Evolutionary conservation across 129 eudicot species (phyloP), one percentile per base, ranked within the genome.

Genomic region (Scalesia atractyloides): DNA sequence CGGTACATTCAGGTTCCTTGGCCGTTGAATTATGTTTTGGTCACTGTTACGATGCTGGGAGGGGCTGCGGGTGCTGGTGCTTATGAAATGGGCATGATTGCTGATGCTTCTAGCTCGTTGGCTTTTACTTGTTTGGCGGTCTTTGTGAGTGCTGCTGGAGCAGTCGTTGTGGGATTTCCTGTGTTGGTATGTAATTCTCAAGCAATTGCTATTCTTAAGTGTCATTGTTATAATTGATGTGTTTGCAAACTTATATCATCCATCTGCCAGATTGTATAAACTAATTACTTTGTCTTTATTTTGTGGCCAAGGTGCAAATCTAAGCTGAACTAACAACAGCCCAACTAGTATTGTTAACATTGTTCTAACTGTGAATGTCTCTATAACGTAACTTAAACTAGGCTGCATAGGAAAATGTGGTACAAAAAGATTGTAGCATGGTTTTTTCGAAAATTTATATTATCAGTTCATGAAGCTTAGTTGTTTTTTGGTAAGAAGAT

Each of bases 1-100:
- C 86, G 97, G 26, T 94, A 94, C 73, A 85, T 94, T 85, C 99
- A 90, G 69, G 88, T 94, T 62, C 99, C 99, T 22, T 85, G 96
- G 20, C 99, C 99, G 3, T 67, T 88, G 64, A 94, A 87, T 79
- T 90, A 86, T 74, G 79, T 94, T 65, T 86, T 94, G 18, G 99
- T 94, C 48, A 87, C 97, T 5, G 52, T 77, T 15, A 83, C 99
- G 3, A 94, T 94, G 99, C 96, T 94, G 33, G 99, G 99, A 46
- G 97, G 99, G 17, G 93, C 97, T 37, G 96, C 86, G 54, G 99
- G 88, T 49, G 93, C 89, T 39, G 93, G 91, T 34, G 87, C 99
- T 57, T 88, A 75, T 86, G 97, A 89, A 41, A 69, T 94, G 85
- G 99, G 96, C 53, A 88, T 94, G 89, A 75, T 94, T 74, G 83